A percentile compares a stretch with the other conserved stretches of the same genome.
Conservation (phyloP, 2,329 filamentous ascomycete species). For the Exophiala alcalophila region DNA sequence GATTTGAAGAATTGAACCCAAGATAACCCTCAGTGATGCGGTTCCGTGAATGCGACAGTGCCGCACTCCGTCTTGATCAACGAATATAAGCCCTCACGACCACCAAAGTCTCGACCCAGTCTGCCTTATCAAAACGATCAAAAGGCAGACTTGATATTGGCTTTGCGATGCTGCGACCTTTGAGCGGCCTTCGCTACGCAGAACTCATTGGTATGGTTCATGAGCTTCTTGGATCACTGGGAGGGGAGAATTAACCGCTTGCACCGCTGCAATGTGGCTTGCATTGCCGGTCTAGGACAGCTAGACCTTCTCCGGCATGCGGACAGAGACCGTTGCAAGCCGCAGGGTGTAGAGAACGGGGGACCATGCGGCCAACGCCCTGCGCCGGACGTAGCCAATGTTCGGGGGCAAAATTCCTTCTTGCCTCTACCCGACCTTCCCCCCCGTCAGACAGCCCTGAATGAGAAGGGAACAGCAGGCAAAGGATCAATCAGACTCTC, state of each 20-base stretch:
- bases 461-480: slow-evolving; percentile 3
- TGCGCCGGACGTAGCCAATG: slow-evolving; percentile 3
- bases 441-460: no score
- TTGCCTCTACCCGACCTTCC: no score
- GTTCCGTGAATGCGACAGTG: slow-evolving; percentile 6
- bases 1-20: no score
- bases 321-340: slow-evolving; percentile 8
- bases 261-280: slow-evolving; percentile 21
- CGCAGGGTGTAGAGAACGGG: slow-evolving; percentile 2
- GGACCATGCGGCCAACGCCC: slow-evolving; percentile 10
- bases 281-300: slow-evolving; percentile 13
- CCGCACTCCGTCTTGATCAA: slow-evolving; percentile 38
- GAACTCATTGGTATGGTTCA: slow-evolving; percentile 12
- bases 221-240: slow-evolving; percentile 10
- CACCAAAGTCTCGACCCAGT: slow-evolving; percentile 30
- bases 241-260: slow-evolving; percentile 25
- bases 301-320: slow-evolving; percentile 6
- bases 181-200: slow-evolving; percentile 11
- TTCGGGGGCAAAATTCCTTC: slow-evolving; percentile 1
- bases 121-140: slow-evolving; percentile 16
- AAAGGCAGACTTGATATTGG: slow-evolving; percentile 24
- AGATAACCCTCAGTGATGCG: slow-evolving; percentile 1
- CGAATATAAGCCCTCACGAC: slow-evolving; percentile 53
- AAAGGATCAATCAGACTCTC: no score
- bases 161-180: slow-evolving; percentile 18